Conservation (phyloP, 2,329 filamentous ascomycete species). For the Camptophora hylomeconis region DNA sequence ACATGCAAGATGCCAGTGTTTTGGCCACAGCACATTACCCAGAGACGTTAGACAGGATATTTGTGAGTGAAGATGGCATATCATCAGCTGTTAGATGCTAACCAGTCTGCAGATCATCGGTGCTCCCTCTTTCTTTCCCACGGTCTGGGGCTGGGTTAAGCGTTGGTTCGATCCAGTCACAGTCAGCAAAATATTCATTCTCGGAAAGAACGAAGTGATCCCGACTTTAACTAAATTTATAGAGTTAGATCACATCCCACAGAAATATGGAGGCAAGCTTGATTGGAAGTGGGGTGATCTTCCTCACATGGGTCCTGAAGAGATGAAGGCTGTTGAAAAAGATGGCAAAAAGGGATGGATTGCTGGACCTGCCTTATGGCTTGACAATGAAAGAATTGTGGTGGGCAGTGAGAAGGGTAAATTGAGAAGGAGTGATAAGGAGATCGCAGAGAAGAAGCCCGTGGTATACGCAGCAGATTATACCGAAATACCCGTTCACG, state of each 20-base stretch:
- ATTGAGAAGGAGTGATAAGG: constrained; percentile 8
- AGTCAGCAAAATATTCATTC: constrained; percentile 90
- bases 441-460: constrained; percentile 14
- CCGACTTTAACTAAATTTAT: constrained; percentile 71
- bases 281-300: constrained; percentile 69
- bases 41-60: constrained; percentile 78
- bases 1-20: constrained; percentile 86
- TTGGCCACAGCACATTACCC: constrained; percentile 90
- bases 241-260: constrained; percentile 69
- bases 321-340: constrained; percentile 19
- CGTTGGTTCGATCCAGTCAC: constrained; percentile 88
- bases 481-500: constrained; percentile 13
- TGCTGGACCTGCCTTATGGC: constrained; percentile 16
- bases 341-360: constrained; percentile 18
- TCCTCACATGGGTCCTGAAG: constrained; percentile 52
- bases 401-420: constrained; percentile 17
- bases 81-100: constrained; percentile 1
- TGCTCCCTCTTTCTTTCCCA: constrained; percentile 75
- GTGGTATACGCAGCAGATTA: constrained; percentile 16
- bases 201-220: constrained; percentile 58
- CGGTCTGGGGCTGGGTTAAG: constrained; percentile 78
- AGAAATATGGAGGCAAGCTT: constrained; percentile 75
- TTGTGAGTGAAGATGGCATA: constrained; percentile 32
- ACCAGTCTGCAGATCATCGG: constrained; percentile 57
- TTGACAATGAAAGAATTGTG: constrained; percentile 14